Conservation (phyloP, 352 stramenopile species). For the Phytopythium oedochilum region DNA sequence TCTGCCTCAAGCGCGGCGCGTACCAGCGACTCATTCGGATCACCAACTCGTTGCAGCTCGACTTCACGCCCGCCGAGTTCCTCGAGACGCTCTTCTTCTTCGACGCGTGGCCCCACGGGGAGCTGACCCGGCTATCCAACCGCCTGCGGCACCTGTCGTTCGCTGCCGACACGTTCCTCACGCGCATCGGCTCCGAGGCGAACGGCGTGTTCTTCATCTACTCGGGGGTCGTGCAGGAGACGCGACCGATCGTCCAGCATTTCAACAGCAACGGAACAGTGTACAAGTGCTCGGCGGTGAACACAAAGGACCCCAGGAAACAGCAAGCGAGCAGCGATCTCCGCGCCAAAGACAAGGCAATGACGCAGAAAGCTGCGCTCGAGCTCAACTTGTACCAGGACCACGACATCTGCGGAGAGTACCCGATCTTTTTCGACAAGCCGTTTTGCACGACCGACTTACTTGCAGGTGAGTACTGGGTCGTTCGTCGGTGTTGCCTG, state of each 20-base stretch:
- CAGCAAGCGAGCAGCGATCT: slow-evolving; percentile 7
- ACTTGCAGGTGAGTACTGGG: slow-evolving; percentile 26
- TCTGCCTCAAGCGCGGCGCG: slow-evolving; percentile 76
- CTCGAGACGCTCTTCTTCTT: slow-evolving; percentile 82
- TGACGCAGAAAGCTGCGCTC: slow-evolving; percentile 15
- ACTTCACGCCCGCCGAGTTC: slow-evolving; percentile 82
- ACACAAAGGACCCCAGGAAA: slow-evolving; percentile 22
- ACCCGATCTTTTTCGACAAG: slow-evolving; percentile 60
- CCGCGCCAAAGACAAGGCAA: not conserved
- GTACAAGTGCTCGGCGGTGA: slow-evolving; percentile 38
- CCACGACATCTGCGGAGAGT: slow-evolving; percentile 76
- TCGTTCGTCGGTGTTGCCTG: not conserved
- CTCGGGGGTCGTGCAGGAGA: slow-evolving; percentile 70
- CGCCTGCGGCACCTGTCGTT: slow-evolving; percentile 61
- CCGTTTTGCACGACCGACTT: slow-evolving; percentile 56
- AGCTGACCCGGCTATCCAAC: slow-evolving; percentile 68
- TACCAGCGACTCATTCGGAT: slow-evolving; percentile 82
- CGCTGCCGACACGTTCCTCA: slow-evolving; percentile 56
- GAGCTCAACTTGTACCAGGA: slow-evolving; percentile 79
- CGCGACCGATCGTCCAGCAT: slow-evolving; percentile 58
- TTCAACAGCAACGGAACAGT: slow-evolving; percentile 63
- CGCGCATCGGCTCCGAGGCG: slow-evolving; percentile 61
- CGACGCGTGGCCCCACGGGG: slow-evolving; percentile 63
- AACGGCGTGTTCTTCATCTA: slow-evolving; percentile 82
- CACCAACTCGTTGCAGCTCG: slow-evolving; percentile 72